Conservation (phyloP, 371 early-diverging fungal genomes). For the Mucor irregularis region DNA sequence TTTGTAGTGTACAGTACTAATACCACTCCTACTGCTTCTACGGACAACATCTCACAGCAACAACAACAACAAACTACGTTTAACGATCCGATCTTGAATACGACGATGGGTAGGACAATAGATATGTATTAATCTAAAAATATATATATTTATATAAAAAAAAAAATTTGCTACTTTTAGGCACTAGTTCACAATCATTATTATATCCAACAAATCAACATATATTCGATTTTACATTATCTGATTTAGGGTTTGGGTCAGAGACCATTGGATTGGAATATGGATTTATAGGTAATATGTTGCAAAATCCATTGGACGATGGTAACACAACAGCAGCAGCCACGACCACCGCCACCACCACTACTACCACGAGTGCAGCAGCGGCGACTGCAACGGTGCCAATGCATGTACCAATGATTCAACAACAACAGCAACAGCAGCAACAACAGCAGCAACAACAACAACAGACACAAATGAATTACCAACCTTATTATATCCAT, state of each 20-base stretch:
- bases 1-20: not conserved
- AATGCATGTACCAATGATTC: slow-evolving; percentile 11
- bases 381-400: not conserved
- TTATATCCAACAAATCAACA: not conserved
- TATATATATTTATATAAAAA: no score
- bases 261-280: slow-evolving; percentile 81
- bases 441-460: not conserved
- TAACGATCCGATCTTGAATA: slow-evolving; percentile 11
- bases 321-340: slow-evolving; percentile 4
- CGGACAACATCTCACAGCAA: no score
- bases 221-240: slow-evolving; percentile 27
- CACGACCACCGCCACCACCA: not conserved
- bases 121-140: not conserved
- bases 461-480: not conserved
- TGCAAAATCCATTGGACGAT: slow-evolving; percentile 36
- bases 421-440: not conserved
- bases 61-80: not conserved
- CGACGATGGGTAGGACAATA: not conserved
- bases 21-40: no score
- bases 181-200: not conserved
- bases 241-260: slow-evolving; percentile 70
- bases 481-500: not conserved
- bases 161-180: not conserved
- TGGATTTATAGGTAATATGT: slow-evolving; percentile 78
- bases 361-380: not conserved